Conservation (phyloP, 1,284 basidiomycete species). For the Ustilago curta region DNA sequence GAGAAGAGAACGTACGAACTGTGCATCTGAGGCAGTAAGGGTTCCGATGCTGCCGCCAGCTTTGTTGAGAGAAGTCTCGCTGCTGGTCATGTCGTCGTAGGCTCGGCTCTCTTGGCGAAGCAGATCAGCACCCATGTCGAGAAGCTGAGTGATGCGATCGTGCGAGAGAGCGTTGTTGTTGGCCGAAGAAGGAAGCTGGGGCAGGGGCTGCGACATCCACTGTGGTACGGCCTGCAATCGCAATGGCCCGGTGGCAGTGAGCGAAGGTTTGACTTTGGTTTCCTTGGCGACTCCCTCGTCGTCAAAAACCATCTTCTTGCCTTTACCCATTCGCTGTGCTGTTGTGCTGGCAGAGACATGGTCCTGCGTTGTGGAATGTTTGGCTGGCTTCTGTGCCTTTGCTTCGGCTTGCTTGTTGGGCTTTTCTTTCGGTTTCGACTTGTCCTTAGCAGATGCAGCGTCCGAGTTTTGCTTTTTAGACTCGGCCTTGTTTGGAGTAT, state of each 20-base stretch:
- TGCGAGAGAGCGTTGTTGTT: slow-evolving; percentile 19
- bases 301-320: slow-evolving; percentile 58
- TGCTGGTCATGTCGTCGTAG: slow-evolving; percentile 58
- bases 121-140: slow-evolving; percentile 51
- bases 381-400: slow-evolving; percentile 22
- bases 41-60: slow-evolving; percentile 58
- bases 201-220: slow-evolving; percentile 48
- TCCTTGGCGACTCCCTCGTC: slow-evolving; percentile 44
- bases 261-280: slow-evolving; percentile 22
- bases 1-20: slow-evolving; percentile 66
- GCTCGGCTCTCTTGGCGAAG: slow-evolving; percentile 57
- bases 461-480: slow-evolving; percentile 17
- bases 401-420: slow-evolving; percentile 28
- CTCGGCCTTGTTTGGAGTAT: slow-evolving; percentile 16
- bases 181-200: slow-evolving; percentile 34
- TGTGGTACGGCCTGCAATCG: slow-evolving; percentile 53
- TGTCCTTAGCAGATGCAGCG: slow-evolving; percentile 10
- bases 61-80: slow-evolving; percentile 53
- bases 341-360: slow-evolving; percentile 21
- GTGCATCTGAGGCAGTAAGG: slow-evolving; percentile 61
- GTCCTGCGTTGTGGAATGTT: slow-evolving; percentile 14
- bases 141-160: slow-evolving; percentile 53
- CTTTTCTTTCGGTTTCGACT: slow-evolving; percentile 22
- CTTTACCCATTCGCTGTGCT: slow-evolving; percentile 38
- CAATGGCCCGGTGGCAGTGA: slow-evolving; percentile 24